Base-by-base conservation (phyloP, 108 stramenopile species). In the Thalassiosira profunda region DNA sequence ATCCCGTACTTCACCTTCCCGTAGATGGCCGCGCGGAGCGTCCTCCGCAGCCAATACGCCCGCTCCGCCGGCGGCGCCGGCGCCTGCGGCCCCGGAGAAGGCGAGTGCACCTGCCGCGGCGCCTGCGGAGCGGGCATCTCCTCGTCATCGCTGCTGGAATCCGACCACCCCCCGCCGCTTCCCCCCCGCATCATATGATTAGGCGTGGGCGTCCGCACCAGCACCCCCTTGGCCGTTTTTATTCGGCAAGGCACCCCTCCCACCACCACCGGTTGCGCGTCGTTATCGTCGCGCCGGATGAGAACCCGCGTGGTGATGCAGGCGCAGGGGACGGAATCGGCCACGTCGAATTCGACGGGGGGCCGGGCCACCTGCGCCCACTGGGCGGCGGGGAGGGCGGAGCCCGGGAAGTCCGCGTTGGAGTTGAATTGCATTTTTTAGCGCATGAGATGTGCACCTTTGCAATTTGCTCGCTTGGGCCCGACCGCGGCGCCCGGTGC, bases 361-460 rank as follows among this genome's bases (percentile, higher is more conserved):
- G 87, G 91, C 53, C 63, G 37, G 9, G 67, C 67, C 1, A 79
- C 70, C 8, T 42, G 24, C 10, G 48, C 70, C 69, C 71, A 63
- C 49, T 80, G 67, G 11, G 56, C 54, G 10, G 72, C 14, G 25
- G 51, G 58, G 52, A 77, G 42, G 47, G 46, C 18, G 30, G 42
- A 58, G 21, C 60, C 74, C 67, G 76, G 76, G 56, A 77, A 92
- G 72, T 93, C 91, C 3, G 89, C 74, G 55, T 93, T 93, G 67
- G 74, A 90, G 48, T 88, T 73, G 66, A 93, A 93, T 69, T 93
- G 91, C 87, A 92, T 89, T n/a, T n/a, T n/a, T n/a, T n/a, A n/a
- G n/a, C n/a, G n/a, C n/a, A n/a, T n/a, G n/a, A n/a, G n/a, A n/a
- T n/a, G n/a, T n/a, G n/a, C n/a, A n/a, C n/a, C n/a, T n/a, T n/a